Base-by-base conservation (phyloP, 805 yeast species). In the Sugiyamaella americana region DNA sequence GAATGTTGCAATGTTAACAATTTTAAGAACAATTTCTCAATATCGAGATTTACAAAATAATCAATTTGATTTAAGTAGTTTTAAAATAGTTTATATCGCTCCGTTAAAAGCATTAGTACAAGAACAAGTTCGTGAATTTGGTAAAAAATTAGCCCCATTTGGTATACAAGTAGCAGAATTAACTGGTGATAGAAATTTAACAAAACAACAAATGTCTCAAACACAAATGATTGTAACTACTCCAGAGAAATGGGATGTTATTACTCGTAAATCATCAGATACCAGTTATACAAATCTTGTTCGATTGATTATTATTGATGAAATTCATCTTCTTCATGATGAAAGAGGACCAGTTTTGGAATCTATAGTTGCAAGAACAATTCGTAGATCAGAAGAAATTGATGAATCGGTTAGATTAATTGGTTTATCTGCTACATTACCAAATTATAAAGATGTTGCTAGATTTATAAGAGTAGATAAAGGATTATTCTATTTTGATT, bases 211-310 rank as follows among this genome's bases (percentile, higher is more conserved):
- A 61, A 80, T 91, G 24, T 64, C 74, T 1, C 80, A 80, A 38
- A 84, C 96, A 0, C 96, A 91, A 56, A 65, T 91, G 3, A 68
- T 91, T 41, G 94, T 91, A 1, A 86, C 96, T 0, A 91, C 98
- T 0, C 98, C 98, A 0, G 98, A 93, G 60, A 91, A 89, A 60
- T 91, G 98, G 98, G 98, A 93, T 67, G 86, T 93, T 18, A 82
- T 89, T 13, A 89, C 96, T 0, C 75, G 98, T 67, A 91, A 91
- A 58, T 73, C 74, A 37, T 71, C 79, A 18, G 91, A 85, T 50
- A 69, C 78, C 1, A 76, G 83, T 20, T 82, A 80, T 55, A 75
- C 81, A 1, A 72, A 75, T 30, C 66, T 79, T 1, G 93, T 87
- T 1, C 73, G 77, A 36, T 71, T 91, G 19, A 65, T 91, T 6